Percentiles rank a stretch among this genome's conserved stretches.
Evolutionary conservation across 2,329 filamentous ascomycete genomes (phyloP).

Genomic region (Tolypocladium inflatum): DNA sequence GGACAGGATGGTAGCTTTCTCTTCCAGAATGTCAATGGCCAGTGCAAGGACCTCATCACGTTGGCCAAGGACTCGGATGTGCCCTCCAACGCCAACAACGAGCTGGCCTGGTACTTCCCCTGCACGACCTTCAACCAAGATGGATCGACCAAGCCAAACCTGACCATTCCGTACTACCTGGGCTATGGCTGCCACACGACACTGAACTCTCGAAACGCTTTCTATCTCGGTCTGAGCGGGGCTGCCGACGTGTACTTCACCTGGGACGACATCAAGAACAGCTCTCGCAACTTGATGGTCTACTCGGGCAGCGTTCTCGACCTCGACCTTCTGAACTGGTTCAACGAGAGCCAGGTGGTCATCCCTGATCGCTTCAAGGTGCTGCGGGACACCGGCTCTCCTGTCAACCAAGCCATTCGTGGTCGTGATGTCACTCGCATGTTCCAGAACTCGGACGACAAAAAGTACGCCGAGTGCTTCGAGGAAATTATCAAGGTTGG

Average conservation of each 20-base stretch:
- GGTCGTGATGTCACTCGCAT: slow-evolving; percentile 85
- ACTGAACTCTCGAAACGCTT: slow-evolving; percentile 53
- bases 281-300: slow-evolving; percentile 79
- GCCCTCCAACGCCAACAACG: slow-evolving; percentile 59
- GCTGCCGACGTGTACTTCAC: slow-evolving; percentile 90
- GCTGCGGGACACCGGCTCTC: slow-evolving; percentile 57
- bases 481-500: slow-evolving; percentile 93
- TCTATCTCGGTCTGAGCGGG: slow-evolving; percentile 59
- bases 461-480: slow-evolving; percentile 76
- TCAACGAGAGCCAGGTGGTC: slow-evolving; percentile 70
- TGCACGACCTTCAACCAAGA: slow-evolving; percentile 90
- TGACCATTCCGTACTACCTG: slow-evolving; percentile 63
- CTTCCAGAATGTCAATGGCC: slow-evolving; percentile 97
- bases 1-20: slow-evolving; percentile 94
- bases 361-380: slow-evolving; percentile 72
- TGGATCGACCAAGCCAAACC: slow-evolving; percentile 70
- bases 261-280: slow-evolving; percentile 90
- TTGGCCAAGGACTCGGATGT: slow-evolving; percentile 62
- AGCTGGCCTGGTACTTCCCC: slow-evolving; percentile 95
- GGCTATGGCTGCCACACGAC: slow-evolving; percentile 89
- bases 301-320: slow-evolving; percentile 94
- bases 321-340: slow-evolving; percentile 79
- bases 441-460: slow-evolving; percentile 71
- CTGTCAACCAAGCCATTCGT: slow-evolving; percentile 53
- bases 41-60: slow-evolving; percentile 86